A percentile compares a stretch with the other conserved stretches of the same genome.
These are phyloP conservation scores for Thelonectria olida DNA, from an alignment of 2,329 filamentous ascomycete genomes.

Conservation along the genomic window DNA sequence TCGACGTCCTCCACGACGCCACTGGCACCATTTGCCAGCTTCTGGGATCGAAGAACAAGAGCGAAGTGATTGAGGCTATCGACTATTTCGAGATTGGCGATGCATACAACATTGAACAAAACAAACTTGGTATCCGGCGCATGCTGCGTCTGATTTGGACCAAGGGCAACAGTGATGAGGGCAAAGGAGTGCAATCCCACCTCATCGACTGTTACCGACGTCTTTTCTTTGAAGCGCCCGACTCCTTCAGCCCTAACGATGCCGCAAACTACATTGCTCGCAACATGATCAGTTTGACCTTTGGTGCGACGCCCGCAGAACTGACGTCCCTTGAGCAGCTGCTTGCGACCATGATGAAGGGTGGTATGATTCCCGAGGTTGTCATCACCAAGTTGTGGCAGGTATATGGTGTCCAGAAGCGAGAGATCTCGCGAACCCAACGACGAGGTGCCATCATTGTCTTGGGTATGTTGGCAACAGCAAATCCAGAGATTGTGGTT, in stretches of 20 bases:
- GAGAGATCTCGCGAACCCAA: constrained; percentile 91
- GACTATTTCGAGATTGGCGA: constrained; percentile 97
- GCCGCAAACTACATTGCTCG: constrained; percentile 94
- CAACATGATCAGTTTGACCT: constrained; percentile 99
- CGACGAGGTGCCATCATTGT: constrained; percentile 94
- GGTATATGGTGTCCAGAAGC: constrained; percentile 93
- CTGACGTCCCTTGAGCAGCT: constrained; percentile 95
- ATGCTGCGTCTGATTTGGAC: constrained; percentile 99
- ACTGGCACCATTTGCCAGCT: constrained; percentile 86
- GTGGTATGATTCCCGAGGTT: constrained; percentile 82
- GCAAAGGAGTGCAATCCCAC: constrained; percentile 96
- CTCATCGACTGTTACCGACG: constrained; percentile 96
- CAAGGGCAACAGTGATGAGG: constrained; percentile 98
- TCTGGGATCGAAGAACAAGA: constrained; percentile 95
- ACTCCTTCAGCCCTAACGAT: constrained; percentile 86
- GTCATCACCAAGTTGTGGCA: constrained; percentile 96
- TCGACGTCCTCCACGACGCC: constrained; percentile 86
- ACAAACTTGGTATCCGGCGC: constrained; percentile 88
- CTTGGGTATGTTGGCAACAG: constrained; percentile 93
- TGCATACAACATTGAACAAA: constrained; percentile 94
- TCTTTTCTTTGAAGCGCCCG: constrained; percentile 95
- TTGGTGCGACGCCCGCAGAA: constrained; percentile 93
- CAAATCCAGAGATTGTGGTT: constrained; percentile 90
- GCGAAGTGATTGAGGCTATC: constrained; percentile 98
- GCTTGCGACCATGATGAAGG: constrained; percentile 97